Conservation (phyloP, 2,329 filamentous ascomycete genomes). For the Talaromyces pinophilus region DNA sequence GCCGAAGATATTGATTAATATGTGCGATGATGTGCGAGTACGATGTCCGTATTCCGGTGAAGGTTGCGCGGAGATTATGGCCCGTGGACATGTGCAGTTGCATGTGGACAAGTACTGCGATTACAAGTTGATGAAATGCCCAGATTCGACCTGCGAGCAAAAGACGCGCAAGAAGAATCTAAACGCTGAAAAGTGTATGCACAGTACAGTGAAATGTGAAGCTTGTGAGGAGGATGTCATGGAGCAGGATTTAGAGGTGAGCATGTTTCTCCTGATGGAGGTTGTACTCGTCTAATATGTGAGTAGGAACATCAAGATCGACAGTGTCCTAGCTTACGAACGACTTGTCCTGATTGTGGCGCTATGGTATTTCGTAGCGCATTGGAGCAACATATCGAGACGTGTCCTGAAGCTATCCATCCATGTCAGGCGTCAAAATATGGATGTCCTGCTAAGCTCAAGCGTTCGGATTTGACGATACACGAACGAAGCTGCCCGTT, state of each 20-base stretch:
- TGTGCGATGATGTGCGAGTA: slow-evolving; percentile 63
- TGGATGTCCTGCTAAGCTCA: slow-evolving; percentile 45
- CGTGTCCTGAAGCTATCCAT: slow-evolving; percentile 40
- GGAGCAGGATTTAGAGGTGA: slow-evolving; percentile 56
- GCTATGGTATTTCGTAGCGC: slow-evolving; percentile 36
- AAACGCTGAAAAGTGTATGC: slow-evolving; percentile 55
- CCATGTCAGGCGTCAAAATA: slow-evolving; percentile 44
- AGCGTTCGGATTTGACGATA: slow-evolving; percentile 40
- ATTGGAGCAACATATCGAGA: slow-evolving; percentile 40
- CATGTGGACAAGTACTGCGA: slow-evolving; percentile 64
- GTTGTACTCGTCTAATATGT: not conserved
- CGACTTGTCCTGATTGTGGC: slow-evolving; percentile 42
- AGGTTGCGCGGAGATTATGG: slow-evolving; percentile 57
- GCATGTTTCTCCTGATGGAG: slow-evolving; percentile 22
- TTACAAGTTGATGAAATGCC: slow-evolving; percentile 57
- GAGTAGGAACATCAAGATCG: slow-evolving; percentile 40
- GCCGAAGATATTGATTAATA: slow-evolving; percentile 59
- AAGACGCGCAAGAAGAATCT: slow-evolving; percentile 58
- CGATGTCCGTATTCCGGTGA: slow-evolving; percentile 58
- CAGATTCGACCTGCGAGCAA: slow-evolving; percentile 52
- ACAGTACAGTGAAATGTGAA: slow-evolving; percentile 55
- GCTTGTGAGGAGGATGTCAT: slow-evolving; percentile 56
- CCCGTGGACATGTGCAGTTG: slow-evolving; percentile 59
- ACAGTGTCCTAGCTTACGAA: slow-evolving; percentile 40
- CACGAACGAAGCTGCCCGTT: slow-evolving; percentile 55